phyloP scores from a whole-genome alignment of 139 green algal species.

The Picochlorum costavermella region DNA sequence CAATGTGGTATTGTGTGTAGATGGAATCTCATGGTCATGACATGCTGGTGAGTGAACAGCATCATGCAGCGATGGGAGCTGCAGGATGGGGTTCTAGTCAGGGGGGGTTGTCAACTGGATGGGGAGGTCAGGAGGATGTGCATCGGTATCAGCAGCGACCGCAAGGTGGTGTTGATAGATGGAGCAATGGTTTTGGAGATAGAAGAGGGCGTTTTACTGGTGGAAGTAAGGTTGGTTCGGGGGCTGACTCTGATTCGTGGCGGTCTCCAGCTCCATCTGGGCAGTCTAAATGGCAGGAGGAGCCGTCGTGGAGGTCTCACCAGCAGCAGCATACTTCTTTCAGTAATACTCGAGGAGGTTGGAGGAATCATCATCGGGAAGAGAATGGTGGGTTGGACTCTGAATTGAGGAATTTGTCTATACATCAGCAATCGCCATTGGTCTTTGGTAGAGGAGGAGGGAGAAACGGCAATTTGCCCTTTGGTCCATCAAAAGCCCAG shows the following conservation, averaged over 20 bases:
- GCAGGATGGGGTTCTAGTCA: neutral
- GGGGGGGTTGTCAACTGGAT: neutral
- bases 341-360: no score
- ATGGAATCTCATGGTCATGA: neutral
- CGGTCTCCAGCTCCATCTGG: no score
- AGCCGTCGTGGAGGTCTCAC: no score
- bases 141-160: neutral
- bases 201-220: no score
- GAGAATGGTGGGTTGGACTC: neutral
- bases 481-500: constrained; percentile 6
- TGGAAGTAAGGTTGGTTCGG: no score
- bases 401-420: neutral
- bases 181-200: no score
- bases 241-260: no score
- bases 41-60: neutral
- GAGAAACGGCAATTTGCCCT: constrained; percentile 9
- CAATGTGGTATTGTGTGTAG: neutral
- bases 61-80: neutral
- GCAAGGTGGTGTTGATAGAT: no score
- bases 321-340: no score
- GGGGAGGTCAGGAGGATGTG: neutral
- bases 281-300: no score
- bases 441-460: constrained; percentile 10
- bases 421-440: neutral
- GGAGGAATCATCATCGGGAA: neutral